Evolutionary conservation across 192 early-diverging fungal species (phyloP).

Genomic region (Allomyces arbusculus): DNA sequence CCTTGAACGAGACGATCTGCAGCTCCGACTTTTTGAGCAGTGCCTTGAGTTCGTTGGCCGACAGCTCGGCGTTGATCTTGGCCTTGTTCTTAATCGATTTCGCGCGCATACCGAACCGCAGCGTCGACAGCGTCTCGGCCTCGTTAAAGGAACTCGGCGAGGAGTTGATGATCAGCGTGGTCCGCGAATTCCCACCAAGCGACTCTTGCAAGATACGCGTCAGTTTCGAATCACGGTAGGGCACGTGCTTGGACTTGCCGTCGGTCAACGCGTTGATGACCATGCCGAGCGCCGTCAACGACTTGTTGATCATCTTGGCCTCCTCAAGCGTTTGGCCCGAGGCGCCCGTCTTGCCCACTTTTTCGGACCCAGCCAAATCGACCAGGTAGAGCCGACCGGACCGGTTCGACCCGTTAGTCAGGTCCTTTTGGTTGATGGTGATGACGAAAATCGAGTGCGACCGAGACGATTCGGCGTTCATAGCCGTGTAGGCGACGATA

Average conservation of each 20-base stretch:
- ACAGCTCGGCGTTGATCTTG: slow-evolving; percentile 93
- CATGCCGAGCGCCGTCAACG: slow-evolving; percentile 91
- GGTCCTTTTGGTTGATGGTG: slow-evolving; percentile 88
- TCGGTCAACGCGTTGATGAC: slow-evolving; percentile 98
- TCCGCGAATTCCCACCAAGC: slow-evolving; percentile 96
- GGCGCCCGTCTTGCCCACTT: slow-evolving; percentile 89
- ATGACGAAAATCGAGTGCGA: slow-evolving; percentile 96
- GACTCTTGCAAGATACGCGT: slow-evolving; percentile 99
- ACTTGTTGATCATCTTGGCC: slow-evolving; percentile 99
- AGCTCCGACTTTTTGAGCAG: slow-evolving; percentile 76
- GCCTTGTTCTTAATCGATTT: slow-evolving; percentile 99
- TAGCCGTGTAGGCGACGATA: slow-evolving; percentile 81
- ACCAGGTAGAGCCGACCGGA: slow-evolving; percentile 86
- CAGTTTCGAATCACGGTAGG: slow-evolving; percentile 96
- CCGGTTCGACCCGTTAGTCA: slow-evolving; percentile 67
- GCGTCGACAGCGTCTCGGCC: slow-evolving; percentile 77
- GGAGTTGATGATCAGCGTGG: slow-evolving; percentile 96
- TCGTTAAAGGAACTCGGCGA: slow-evolving; percentile 96
- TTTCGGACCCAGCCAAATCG: slow-evolving; percentile 98
- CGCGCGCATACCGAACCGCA: slow-evolving; percentile 94
- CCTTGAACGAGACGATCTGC: slow-evolving; percentile 59
- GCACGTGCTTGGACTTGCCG: slow-evolving; percentile 94
- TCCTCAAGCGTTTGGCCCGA: slow-evolving; percentile 97
- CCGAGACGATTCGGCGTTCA: slow-evolving; percentile 98
- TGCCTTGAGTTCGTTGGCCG: slow-evolving; percentile 80